A percentile compares a stretch with the other conserved stretches of the same genome.
phyloP scores from a whole-genome alignment of 1,284 basidiomycete species.

The Xerocomus nothofagi region DNA sequence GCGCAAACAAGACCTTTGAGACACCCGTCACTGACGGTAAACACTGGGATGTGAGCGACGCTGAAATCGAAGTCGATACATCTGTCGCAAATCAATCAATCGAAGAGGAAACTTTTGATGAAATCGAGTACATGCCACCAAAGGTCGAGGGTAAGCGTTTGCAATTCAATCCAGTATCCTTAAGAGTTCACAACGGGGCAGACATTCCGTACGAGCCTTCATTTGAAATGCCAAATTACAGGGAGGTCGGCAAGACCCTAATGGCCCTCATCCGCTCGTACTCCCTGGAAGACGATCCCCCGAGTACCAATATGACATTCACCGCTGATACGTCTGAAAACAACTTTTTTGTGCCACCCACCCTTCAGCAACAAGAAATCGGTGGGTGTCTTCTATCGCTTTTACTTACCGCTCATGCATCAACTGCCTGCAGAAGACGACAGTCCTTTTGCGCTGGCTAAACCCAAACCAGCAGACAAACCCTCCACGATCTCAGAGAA shows the following conservation, averaged over 20 bases:
- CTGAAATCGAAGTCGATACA: slow-evolving; percentile 44
- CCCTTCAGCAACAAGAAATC: slow-evolving; percentile 36
- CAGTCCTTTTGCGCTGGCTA: slow-evolving; percentile 25
- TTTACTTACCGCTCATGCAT: neutral
- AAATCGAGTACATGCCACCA: slow-evolving; percentile 79
- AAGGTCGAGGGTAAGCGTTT: slow-evolving; percentile 56
- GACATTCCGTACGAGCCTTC: slow-evolving; percentile 54
- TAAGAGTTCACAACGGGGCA: slow-evolving; percentile 21
- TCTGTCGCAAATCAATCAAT: slow-evolving; percentile 37
- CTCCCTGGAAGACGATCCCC: slow-evolving; percentile 37
- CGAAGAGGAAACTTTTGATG: slow-evolving; percentile 53
- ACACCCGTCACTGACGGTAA: slow-evolving; percentile 68
- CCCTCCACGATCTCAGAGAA: slow-evolving; percentile 1
- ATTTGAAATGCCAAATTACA: slow-evolving; percentile 59
- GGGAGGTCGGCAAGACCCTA: slow-evolving; percentile 48
- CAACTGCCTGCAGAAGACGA: slow-evolving; percentile 26
- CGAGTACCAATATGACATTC: slow-evolving; percentile 30
- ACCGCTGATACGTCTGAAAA: slow-evolving; percentile 32
- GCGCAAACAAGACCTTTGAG: slow-evolving; percentile 49
- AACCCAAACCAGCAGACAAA: slow-evolving; percentile 15
- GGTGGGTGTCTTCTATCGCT: slow-evolving; percentile 26
- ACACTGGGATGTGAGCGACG: slow-evolving; percentile 74
- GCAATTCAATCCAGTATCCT: neutral
- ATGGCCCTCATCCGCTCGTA: slow-evolving; percentile 43
- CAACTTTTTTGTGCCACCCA: slow-evolving; percentile 18